These are phyloP conservation scores for Pythium apleroticum DNA, from an alignment of 352 stramenopile species.

Conservation along the genomic window DNA sequence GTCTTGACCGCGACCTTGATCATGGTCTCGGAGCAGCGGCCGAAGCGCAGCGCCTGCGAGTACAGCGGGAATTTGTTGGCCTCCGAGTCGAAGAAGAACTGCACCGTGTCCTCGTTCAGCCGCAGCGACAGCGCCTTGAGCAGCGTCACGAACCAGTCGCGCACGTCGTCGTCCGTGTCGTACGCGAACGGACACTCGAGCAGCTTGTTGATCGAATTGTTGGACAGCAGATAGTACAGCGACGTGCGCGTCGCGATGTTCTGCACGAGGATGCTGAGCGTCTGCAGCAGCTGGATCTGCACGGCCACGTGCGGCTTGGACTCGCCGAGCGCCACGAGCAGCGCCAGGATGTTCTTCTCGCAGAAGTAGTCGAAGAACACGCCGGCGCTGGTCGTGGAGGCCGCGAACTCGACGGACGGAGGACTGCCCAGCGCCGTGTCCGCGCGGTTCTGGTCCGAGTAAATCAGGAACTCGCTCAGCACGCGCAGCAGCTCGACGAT, in stretches of 20 bases:
- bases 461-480: slow-evolving; percentile 86
- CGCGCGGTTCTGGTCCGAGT: slow-evolving; percentile 79
- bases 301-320: slow-evolving; percentile 52
- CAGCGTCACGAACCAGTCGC: slow-evolving; percentile 88
- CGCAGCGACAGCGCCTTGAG: slow-evolving; percentile 85
- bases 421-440: slow-evolving; percentile 10
- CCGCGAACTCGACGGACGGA: slow-evolving; percentile 25
- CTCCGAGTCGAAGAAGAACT: slow-evolving; percentile 85
- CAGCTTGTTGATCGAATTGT: slow-evolving; percentile 95
- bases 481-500: slow-evolving; percentile 84
- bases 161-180: slow-evolving; percentile 77
- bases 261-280: slow-evolving; percentile 91
- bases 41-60: slow-evolving; percentile 66
- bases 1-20: slow-evolving; percentile 87
- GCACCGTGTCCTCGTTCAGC: slow-evolving; percentile 87
- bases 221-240: slow-evolving; percentile 95
- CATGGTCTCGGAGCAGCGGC: slow-evolving; percentile 77
- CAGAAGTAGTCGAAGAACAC: slow-evolving; percentile 96
- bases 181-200: slow-evolving; percentile 78
- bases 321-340: slow-evolving; percentile 87
- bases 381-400: slow-evolving; percentile 34
- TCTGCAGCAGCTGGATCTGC: slow-evolving; percentile 93
- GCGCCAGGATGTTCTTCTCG: slow-evolving; percentile 93
- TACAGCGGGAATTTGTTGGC: slow-evolving; percentile 68
- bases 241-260: slow-evolving; percentile 88